phyloP scores from a whole-genome alignment of 1,284 basidiomycete genomes.

The Pseudozyma pruni region DNA sequence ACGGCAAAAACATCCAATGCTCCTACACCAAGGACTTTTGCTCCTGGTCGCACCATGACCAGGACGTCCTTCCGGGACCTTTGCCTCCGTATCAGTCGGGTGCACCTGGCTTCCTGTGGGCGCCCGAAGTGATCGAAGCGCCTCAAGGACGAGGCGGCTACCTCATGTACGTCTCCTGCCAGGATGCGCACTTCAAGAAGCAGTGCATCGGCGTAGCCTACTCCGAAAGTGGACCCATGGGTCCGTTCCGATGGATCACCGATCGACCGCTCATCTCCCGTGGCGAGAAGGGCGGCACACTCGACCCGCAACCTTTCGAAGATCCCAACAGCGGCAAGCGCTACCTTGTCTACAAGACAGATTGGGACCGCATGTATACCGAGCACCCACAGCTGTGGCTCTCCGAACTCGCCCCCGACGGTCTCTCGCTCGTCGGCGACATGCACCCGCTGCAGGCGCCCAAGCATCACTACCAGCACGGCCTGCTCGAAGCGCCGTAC shows the following conservation, averaged over 20 bases:
- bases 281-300: slow-evolving; percentile 47
- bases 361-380: slow-evolving; percentile 52
- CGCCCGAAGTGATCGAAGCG: slow-evolving; percentile 53
- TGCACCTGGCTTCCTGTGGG: slow-evolving; percentile 49
- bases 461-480: slow-evolving; percentile 37
- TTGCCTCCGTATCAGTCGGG: slow-evolving; percentile 43
- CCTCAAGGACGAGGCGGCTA: slow-evolving; percentile 49
- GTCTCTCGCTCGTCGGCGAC: slow-evolving; percentile 45
- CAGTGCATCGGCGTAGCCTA: slow-evolving; percentile 59
- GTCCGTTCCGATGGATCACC: slow-evolving; percentile 51
- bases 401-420: slow-evolving; percentile 52
- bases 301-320: slow-evolving; percentile 58
- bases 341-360: slow-evolving; percentile 54
- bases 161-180: slow-evolving; percentile 55
- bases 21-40: slow-evolving; percentile 52
- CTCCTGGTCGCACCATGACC: slow-evolving; percentile 47
- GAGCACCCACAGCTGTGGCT: slow-evolving; percentile 54
- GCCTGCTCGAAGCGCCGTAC: slow-evolving; percentile 56
- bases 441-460: slow-evolving; percentile 48
- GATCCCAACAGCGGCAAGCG: slow-evolving; percentile 45
- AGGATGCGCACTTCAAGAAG: slow-evolving; percentile 38
- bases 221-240: slow-evolving; percentile 32
- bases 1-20: slow-evolving; percentile 55
- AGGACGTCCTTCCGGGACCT: slow-evolving; percentile 53
- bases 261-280: slow-evolving; percentile 45